Base-by-base conservation (phyloP, 805 yeast genomes). In the Ogataea ganodermae region DNA sequence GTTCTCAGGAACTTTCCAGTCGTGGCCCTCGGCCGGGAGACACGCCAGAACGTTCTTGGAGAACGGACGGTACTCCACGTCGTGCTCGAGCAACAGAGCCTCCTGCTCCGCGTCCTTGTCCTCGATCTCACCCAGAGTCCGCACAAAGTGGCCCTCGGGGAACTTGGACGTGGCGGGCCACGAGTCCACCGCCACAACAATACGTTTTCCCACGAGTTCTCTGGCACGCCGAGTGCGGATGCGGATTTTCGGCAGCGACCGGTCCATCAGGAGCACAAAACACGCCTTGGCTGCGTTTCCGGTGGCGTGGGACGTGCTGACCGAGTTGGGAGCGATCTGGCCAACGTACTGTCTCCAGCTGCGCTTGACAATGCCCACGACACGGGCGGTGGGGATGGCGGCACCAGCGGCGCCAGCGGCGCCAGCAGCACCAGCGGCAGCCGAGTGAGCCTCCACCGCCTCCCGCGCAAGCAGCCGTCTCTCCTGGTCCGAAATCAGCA, bases 321-420 rank as follows among this genome's bases (percentile, higher is more conserved):
- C 85, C 2, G 96, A 84, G 30, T 83, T 76, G 35, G 89, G 85
- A 2, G 92, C 84, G 52, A 94, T 76, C 66, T 91, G 97, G 12
- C 99, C 99, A 31, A 94, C 99, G 62, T 91, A 94, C 55, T 84
- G 83, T 65, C 99, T 80, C 99, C 99, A 94, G 51, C 92, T 88
- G 68, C 99, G 79, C 69, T 89, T 85, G 35, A 83, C 72, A 21
- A 94, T 78, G 23, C 96, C 95, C 10, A 94, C 97, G 28, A 94
- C 86, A 56, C 81, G 80, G 2, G 96, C 98, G 0, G 99, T 92
- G n/a, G 98, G 99, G 17, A 30, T 30, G 3, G 33, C 33, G 17
- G 33, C 6, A 30, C 14, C 33, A 3, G 24, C 8, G 6, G 13
- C 33, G n/a, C 33, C 33, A 9, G 13, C 33, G 17, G 33, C 17